Evolutionary conservation across 768 basidiomycete species (phyloP), one percentile per base, ranked within the genome.

Genomic region (Collybia nuda): DNA sequence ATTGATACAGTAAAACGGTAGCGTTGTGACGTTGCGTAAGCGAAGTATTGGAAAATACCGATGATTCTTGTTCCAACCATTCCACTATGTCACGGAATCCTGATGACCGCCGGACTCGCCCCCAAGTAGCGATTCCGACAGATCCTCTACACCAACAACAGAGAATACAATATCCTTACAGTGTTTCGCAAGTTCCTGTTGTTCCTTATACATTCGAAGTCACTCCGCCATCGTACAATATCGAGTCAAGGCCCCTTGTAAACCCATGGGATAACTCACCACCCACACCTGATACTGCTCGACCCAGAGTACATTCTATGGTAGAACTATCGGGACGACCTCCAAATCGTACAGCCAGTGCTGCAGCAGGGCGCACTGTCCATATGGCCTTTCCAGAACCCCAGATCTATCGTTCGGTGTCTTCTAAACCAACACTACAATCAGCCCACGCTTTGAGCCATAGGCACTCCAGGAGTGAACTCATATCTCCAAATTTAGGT

Each of bases 301-400:
- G 72, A 17, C 65, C 68, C 6, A 61, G 73, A 2, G 56, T 67
- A 1, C 60, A 62, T 18, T 75, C 75, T 2, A 62, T 70, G 51
- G 55, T 62, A 40, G 56, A 66, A 5, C 26, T 60, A 12, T 50
- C 61, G 21, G 60, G 56, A 23, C 65, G 51, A 51, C 62, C 66
- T 21, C 64, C 68, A 28, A 68, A 60, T 48, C 71, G 77, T 44
- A 57, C 80, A 12, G 60, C 62, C 23, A 79, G 74, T 56, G 66
- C 65, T n/a, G 56, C 70, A 43, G 53, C 52, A 4, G 55, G 58
- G 6, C 50, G 23, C 49, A 53, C 58, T 29, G 51, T 53, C 19
- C 58, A 62, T 6, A 62, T 79, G 15, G 53, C 71, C 5, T 80
- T 82, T 53, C 79, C 82, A 21, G 79, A 85, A 41, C 76, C 82